Percentiles rank a stretch among this genome's conserved stretches.
These are phyloP conservation scores for Phytophthora constricta DNA, from an alignment of 352 stramenopile species.

Conservation along the genomic window DNA sequence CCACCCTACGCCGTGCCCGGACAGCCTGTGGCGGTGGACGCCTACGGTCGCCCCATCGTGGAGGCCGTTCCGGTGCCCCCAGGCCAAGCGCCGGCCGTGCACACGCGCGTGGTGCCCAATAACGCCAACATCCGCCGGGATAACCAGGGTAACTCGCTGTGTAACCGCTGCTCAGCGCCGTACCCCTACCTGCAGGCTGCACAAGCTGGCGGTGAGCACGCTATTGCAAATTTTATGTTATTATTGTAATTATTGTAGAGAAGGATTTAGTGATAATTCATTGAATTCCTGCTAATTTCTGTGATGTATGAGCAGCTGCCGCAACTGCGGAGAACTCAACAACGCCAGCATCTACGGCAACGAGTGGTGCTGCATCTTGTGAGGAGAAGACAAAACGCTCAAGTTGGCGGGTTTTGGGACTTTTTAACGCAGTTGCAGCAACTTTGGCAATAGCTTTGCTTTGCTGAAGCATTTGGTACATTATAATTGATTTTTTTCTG, in stretches of 20 bases:
- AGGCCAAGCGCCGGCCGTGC: slow-evolving; percentile 14
- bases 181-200: slow-evolving; percentile 73
- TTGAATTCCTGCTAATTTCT: neutral
- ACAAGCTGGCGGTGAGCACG: slow-evolving; percentile 67
- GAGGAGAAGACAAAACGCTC: slow-evolving; percentile 1
- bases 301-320: slow-evolving; percentile 42
- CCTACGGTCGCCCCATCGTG: slow-evolving; percentile 57
- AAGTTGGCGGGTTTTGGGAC: neutral
- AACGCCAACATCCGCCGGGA: slow-evolving; percentile 76
- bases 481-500: too few relatives aligned
- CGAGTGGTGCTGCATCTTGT: slow-evolving; percentile 75
- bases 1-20: slow-evolving; percentile 30
- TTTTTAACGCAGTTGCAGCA: too few relatives aligned
- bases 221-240: neutral
- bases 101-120: slow-evolving; percentile 55
- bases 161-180: slow-evolving; percentile 70
- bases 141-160: slow-evolving; percentile 74
- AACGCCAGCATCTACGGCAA: slow-evolving; percentile 81
- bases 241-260: too few relatives aligned
- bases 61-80: slow-evolving; percentile 39
- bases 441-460: too few relatives aligned
- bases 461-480: too few relatives aligned
- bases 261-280: too few relatives aligned
- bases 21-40: slow-evolving; percentile 49
- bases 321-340: slow-evolving; percentile 75